Base-by-base conservation (phyloP, 1,139 yeast species). In the Pichia sp. region DNA sequence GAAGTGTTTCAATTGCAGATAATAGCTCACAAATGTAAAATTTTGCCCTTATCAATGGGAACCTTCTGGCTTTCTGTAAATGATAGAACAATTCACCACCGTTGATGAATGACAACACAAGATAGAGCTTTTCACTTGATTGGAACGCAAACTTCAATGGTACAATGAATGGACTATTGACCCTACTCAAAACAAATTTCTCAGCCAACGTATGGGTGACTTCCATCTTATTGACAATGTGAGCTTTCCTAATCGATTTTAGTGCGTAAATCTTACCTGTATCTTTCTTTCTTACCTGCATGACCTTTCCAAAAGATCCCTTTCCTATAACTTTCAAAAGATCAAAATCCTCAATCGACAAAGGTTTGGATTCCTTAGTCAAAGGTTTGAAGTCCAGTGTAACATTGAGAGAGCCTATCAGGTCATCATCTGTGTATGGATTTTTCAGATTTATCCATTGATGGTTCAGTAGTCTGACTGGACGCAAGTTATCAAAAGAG, bases 1-100 rank as follows among this genome's bases (percentile, higher is more conserved):
- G 99, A 58, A 93, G 74, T 61, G 95, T 87, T 70, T 93, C 98
- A 61, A 93, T 79, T 1, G 99, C 98, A 47, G 96, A 85, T 56
- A 93, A 77, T 62, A 93, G 78, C 71, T 93, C 99, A 36, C 98
- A 96, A 46, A 95, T 88, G 71, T 93, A 93, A 71, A 93, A 92
- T 59, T 97, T 80, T 15, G 97, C 84, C 60, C 99, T 80, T 64
- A 90, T 90, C 72, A 92, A 78, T 47, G 90, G 88, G 69, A 95
- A 95, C 62, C 87, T 81, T 54, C 97, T 96, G 63, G 90, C 95
- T 62, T 86, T 81, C 71, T 92, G 99, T 62, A 93, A 77, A 72
- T 93, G 99, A 74, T 89, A 93, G 71, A 93, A 95, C 61, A 93
- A 77, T 71, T 93, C 99, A 52, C 99, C 99, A 56, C 99, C 99